Percentiles rank a stretch among this genome's conserved stretches.
These are phyloP conservation scores for Botrytis porri DNA, from an alignment of 2,329 filamentous ascomycete genomes.

Conservation along the genomic window DNA sequence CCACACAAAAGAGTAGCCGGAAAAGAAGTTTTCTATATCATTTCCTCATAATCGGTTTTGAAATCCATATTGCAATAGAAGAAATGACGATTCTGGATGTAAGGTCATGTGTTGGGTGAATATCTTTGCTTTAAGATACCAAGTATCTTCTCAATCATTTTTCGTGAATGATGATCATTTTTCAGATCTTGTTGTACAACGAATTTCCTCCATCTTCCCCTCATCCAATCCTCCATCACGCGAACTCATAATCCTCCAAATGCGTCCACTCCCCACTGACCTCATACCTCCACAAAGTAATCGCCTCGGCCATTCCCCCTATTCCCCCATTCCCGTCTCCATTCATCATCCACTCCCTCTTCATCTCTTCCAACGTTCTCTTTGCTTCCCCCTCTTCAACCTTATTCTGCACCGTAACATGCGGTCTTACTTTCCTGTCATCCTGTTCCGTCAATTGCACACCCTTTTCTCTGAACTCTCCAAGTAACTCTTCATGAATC, in stretches of 20 bases:
- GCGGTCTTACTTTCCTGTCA: slow-evolving; percentile 3
- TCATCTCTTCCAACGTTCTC: slow-evolving; percentile 11
- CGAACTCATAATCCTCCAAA: slow-evolving; percentile 18
- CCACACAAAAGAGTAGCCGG: neutral
- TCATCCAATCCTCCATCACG: neutral
- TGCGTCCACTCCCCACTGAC: slow-evolving; percentile 20
- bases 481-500: neutral
- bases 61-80: neutral
- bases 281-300: slow-evolving; percentile 22
- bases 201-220: neutral
- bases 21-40: neutral
- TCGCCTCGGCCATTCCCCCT: slow-evolving; percentile 15
- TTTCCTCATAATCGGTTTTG: neutral
- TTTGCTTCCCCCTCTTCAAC: slow-evolving; percentile 17
- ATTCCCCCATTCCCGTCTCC: neutral
- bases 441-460: slow-evolving; percentile 20
- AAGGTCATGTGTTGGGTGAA: neutral
- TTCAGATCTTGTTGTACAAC: neutral
- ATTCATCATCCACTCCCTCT: neutral
- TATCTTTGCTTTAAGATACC: neutral
- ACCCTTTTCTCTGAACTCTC: neutral
- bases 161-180: neutral
- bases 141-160: neutral
- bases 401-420: slow-evolving; percentile 23
- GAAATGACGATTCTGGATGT: neutral